Conservation (phyloP, 1,284 basidiomycete genomes). For the Irpex sp. region DNA sequence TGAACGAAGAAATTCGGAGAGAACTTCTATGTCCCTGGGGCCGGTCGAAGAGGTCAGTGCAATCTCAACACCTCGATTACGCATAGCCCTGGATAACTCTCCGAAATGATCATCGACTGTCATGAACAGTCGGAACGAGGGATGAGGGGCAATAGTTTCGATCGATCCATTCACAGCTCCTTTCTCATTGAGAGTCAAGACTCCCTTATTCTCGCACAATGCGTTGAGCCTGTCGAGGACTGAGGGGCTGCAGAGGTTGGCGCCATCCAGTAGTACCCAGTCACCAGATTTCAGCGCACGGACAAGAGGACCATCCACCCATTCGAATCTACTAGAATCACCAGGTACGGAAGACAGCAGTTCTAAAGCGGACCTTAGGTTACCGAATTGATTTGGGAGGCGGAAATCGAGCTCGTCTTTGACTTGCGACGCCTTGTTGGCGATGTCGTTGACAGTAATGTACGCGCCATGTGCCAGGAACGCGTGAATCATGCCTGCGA, state of each 20-base stretch:
- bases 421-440: neutral
- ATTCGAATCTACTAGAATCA: conserved; percentile 71
- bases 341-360: conserved; percentile 8
- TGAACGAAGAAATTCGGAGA: conserved; percentile 46
- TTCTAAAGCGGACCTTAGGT: neutral
- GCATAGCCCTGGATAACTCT: conserved; percentile 96
- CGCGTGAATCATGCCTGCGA: neutral
- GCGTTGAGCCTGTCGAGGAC: conserved; percentile 97
- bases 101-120: conserved; percentile 87
- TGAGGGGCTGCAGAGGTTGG: conserved; percentile 93
- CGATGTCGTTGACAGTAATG: neutral
- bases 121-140: conserved; percentile 93
- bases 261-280: conserved; percentile 91
- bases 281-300: conserved; percentile 81
- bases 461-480: neutral
- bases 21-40: conserved; percentile 19
- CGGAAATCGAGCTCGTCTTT: neutral
- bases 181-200: conserved; percentile 82
- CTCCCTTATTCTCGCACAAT: conserved; percentile 85
- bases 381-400: neutral
- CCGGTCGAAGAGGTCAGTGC: conserved; percentile 31
- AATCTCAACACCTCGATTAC: conserved; percentile 94
- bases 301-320: conserved; percentile 95
- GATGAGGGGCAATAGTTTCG: conserved; percentile 77
- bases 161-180: conserved; percentile 79